phyloP scores from a whole-genome alignment of 495 filamentous ascomycete species.

The Polyplosphaeria fusca region DNA sequence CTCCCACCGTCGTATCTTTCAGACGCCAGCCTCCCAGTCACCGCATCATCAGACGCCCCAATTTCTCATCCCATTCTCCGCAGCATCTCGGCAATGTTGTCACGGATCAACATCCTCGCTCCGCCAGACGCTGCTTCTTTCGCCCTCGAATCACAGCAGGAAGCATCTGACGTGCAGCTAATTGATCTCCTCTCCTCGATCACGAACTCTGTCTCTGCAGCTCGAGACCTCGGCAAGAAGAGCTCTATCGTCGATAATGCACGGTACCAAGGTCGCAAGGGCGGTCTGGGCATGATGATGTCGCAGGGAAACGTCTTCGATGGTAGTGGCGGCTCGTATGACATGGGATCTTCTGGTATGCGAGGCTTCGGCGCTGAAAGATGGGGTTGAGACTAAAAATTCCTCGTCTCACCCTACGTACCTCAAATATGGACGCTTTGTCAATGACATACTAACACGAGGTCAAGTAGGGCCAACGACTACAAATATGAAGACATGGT shows the following conservation, averaged over 20 bases:
- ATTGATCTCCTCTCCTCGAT: constrained; percentile 27
- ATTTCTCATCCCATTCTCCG: constrained; percentile 52
- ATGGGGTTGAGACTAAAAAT: constrained; percentile 1
- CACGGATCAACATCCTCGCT: constrained; percentile 53
- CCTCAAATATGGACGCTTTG: too few relatives aligned
- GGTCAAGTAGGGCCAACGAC: too few relatives aligned
- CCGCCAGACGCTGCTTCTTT: constrained; percentile 39
- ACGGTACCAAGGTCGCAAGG: constrained; percentile 18
- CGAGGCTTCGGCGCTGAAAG: background rate
- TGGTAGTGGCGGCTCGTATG: background rate
- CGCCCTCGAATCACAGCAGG: constrained; percentile 28
- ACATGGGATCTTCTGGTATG: background rate
- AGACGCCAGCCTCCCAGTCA: constrained; percentile 34
- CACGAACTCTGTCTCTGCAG: constrained; percentile 27
- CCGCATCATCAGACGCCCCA: constrained; percentile 31
- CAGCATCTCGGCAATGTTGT: constrained; percentile 56
- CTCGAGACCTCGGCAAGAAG: constrained; percentile 32
- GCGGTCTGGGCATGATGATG: constrained; percentile 2
- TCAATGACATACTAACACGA: too few relatives aligned
- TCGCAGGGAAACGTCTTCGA: background rate
- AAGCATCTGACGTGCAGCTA: constrained; percentile 34
- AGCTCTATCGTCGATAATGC: constrained; percentile 22
- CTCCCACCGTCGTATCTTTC: constrained; percentile 63
- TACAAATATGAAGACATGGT: too few relatives aligned
- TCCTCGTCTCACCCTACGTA: too few relatives aligned